Evolutionary conservation across 2,329 filamentous ascomycete species (phyloP).

Genomic region (Fusarium drepaniforme): DNA sequence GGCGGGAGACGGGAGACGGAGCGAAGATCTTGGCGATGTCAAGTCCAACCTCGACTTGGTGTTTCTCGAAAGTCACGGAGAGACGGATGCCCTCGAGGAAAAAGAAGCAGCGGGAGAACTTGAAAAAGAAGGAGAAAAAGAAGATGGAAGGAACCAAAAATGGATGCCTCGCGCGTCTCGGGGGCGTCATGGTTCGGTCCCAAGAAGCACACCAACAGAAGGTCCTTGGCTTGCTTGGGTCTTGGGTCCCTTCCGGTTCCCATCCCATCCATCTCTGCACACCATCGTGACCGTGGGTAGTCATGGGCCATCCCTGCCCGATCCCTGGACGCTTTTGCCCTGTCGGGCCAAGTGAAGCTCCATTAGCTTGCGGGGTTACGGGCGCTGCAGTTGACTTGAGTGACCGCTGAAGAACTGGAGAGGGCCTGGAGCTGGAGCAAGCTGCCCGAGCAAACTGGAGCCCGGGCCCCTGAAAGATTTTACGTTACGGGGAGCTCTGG

Average conservation of each 20-base stretch:
- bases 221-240: conserved; percentile 21
- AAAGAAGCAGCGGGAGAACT: conserved; percentile 13
- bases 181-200: conserved; percentile 47
- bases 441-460: neutral
- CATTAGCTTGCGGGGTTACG: conserved; percentile 43
- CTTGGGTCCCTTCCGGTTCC: conserved; percentile 3
- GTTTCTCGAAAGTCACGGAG: conserved; percentile 1
- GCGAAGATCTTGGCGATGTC: conserved; percentile 24
- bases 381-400: conserved; percentile 24
- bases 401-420: conserved; percentile 17
- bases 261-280: conserved; percentile 37
- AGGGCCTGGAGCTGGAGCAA: neutral
- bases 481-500: conserved; percentile 1
- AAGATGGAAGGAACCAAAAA: conserved; percentile 33
- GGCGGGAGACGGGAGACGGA: conserved; percentile 10
- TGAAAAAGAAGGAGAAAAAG: conserved; percentile 33
- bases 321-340: conserved; percentile 36
- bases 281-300: conserved; percentile 45
- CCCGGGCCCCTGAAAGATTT: conserved; percentile 1
- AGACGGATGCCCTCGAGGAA: conserved; percentile 4
- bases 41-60: conserved; percentile 6
- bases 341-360: conserved; percentile 34
- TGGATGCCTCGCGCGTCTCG: conserved; percentile 37
- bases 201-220: conserved; percentile 33
- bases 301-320: conserved; percentile 40